Percentiles rank a stretch among this genome's conserved stretches.
These are phyloP conservation scores for Suhomyces faveliae DNA, from an alignment of 805 yeast species.

Conservation along the genomic window DNA sequence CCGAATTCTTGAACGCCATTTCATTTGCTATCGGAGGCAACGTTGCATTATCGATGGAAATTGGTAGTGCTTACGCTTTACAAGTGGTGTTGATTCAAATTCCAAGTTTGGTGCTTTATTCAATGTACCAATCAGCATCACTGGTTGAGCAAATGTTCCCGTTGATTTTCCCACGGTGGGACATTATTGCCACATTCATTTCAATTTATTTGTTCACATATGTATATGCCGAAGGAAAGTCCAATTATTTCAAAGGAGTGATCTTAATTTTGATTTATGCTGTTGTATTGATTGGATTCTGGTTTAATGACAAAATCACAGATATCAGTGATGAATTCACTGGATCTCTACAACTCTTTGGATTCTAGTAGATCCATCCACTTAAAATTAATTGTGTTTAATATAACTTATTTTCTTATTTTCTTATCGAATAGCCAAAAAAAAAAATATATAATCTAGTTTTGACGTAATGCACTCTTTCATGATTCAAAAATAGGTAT, in stretches of 20 bases:
- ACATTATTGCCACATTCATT: constrained; percentile 76
- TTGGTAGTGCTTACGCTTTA: constrained; percentile 94
- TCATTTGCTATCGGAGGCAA: constrained; percentile 96
- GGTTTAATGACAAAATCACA: constrained; percentile 49
- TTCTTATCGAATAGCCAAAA: too few relatives aligned
- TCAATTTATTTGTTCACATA: constrained; percentile 90
- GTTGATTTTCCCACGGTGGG: constrained; percentile 94
- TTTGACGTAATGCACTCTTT: too few relatives aligned
- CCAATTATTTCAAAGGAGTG: constrained; percentile 94
- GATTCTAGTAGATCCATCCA: neutral
- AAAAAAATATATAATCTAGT: too few relatives aligned
- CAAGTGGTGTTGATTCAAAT: constrained; percentile 94
- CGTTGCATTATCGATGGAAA: constrained; percentile 95
- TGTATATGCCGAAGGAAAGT: constrained; percentile 93
- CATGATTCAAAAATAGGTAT: too few relatives aligned
- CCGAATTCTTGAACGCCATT: constrained; percentile 94
- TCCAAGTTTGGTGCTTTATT: constrained; percentile 81
- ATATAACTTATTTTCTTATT: neutral
- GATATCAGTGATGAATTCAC: constrained; percentile 25
- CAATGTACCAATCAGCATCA: constrained; percentile 48
- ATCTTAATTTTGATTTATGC: constrained; percentile 76
- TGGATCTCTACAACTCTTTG: constrained; percentile 3
- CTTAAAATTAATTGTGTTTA: neutral
- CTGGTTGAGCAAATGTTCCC: constrained; percentile 59
- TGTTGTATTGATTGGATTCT: constrained; percentile 79